Percentiles rank a stretch among this genome's conserved stretches.
These are phyloP conservation scores for Pistacia vera DNA, from an alignment of 345 rosid species.

Conservation along the genomic window DNA sequence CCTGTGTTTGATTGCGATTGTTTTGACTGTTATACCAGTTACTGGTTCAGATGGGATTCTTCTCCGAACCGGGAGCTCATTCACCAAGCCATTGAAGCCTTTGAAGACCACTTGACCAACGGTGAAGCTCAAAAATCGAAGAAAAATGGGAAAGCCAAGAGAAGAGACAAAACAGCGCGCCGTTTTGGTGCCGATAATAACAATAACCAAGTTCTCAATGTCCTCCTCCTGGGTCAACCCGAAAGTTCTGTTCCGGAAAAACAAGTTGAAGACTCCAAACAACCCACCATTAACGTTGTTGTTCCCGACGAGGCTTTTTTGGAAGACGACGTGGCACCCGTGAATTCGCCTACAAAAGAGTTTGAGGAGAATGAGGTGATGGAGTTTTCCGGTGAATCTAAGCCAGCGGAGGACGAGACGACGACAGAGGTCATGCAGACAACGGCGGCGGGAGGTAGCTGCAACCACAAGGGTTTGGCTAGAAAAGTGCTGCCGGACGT, in stretches of 20 bases:
- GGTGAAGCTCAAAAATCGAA: constrained; percentile 40
- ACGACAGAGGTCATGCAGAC: constrained; percentile 9
- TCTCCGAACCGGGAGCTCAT: constrained; percentile 85
- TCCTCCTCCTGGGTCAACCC: not conserved
- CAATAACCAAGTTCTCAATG: not conserved
- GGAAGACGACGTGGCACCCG: constrained; percentile 6
- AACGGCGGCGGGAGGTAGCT: constrained; percentile 25
- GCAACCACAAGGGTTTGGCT: constrained; percentile 67
- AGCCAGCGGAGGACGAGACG: constrained; percentile 9
- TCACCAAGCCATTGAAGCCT: constrained; percentile 80
- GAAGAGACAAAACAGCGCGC: constrained; percentile 45
- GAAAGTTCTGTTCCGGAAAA: not conserved
- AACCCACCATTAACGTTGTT: not conserved
- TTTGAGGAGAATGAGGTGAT: not conserved
- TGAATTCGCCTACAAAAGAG: constrained; percentile 2
- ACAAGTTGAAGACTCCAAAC: not conserved
- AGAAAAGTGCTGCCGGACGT: constrained; percentile 98
- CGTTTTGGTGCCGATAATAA: constrained; percentile 16
- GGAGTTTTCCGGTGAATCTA: constrained; percentile 1
- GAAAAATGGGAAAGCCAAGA: constrained; percentile 45
- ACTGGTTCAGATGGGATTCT: constrained; percentile 92
- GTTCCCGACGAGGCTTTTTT: not conserved
- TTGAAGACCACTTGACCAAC: constrained; percentile 62
- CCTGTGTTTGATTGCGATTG: constrained; percentile 76
- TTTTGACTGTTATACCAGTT: constrained; percentile 84